Evolutionary conservation across 106 monocot species (phyloP), one percentile per base, ranked within the genome.

Genomic region (Dendrobium chrysotoxum): DNA sequence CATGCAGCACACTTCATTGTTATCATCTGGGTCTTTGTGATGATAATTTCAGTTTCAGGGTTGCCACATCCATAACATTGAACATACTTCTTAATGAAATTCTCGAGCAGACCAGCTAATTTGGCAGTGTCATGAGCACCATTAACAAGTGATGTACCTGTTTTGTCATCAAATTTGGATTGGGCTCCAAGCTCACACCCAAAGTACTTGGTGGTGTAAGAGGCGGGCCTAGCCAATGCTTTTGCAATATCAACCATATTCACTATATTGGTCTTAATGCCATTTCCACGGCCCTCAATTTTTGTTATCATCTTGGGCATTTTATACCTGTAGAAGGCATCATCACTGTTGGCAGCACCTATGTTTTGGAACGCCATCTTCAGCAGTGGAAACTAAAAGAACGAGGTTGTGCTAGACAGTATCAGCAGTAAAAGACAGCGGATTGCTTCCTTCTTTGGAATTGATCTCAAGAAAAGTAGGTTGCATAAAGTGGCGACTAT

Each of bases 161-260:
- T 90, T 55, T 94, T 91, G 5, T 83, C 88, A 79, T 94, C 94
- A 82, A 94, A 94, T 75, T 94, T 92, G 30, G 91, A 94, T 75
- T 94, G 94, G 17, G 94, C 94, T 11, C 91, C 94, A 57, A 94
- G 91, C 83, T 92, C 90, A 73, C 91, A 90, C 31, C 94, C 94
- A 54, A 94, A 94, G 77, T 92, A 94, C 76, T 94, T 92, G 0
- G 94, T 94, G 35, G 89, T 94, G 64, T 94, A 91, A 17, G 94
- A 83, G 45, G 94, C 88, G n/a, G 91, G 89, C 46, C 89, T 82
- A 17, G 84, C 94, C 38, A 92, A 65, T 9, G 94, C 91, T 78
- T 94, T 94, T 8, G 91, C 94, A 77, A 94, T 88, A 38, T 94
- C 94, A 40, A 94, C 94, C 94, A 94, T 94, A 83, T 94, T 92